Base-by-base conservation (phyloP, 148 eudicot genomes). In the Nepenthes gracilis region DNA sequence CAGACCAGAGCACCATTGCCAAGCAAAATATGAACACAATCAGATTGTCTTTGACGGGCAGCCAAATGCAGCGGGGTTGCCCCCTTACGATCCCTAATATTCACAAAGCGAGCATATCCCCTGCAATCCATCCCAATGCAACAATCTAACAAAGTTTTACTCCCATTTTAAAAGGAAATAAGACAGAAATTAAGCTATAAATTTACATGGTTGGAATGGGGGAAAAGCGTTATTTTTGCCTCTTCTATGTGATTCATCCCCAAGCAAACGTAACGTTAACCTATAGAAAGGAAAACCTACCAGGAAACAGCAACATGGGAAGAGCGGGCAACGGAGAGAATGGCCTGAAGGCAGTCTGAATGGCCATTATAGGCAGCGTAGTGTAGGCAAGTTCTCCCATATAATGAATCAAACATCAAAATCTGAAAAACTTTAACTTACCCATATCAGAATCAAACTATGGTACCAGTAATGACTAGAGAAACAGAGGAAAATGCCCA, bases 1-100 rank as follows among this genome's bases (percentile, higher is more conserved):
- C 89, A 93, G 34, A 93, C 99, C 33, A 93, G 77, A 70, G 97
- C 99, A 64, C 97, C 99, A 70, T 74, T 73, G 57, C 82, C 97
- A 43, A 93, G 73, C 49, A 93, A 75, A n/a, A 73, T 65, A 78
- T 86, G 97, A 63, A 89, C 92, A 69, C 97, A 93, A 48, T 80
- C 78, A 1, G 99, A 78, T 64, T 81, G 78, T 54, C 83, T 83
- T 71, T 83, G 88, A 73, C 99, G 89, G 36, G 97, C 87, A 1
- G 99, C 99, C 76, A 93, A 77, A 58, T 93, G 99, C 76, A 93
- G 77, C 14, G 99, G 97, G 33, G 99, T 89, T 45, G 91, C 95
- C 36, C 99, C 99, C 76, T 83, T 94, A 47, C 84, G 83, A 74
- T 94, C 99, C 72, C 99, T 94, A 60, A 89, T 83, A 80, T 94